Evolutionary conservation across 805 yeast species (phyloP), one percentile per base, ranked within the genome.

Genomic region (Kodamaea neixiangensis): DNA sequence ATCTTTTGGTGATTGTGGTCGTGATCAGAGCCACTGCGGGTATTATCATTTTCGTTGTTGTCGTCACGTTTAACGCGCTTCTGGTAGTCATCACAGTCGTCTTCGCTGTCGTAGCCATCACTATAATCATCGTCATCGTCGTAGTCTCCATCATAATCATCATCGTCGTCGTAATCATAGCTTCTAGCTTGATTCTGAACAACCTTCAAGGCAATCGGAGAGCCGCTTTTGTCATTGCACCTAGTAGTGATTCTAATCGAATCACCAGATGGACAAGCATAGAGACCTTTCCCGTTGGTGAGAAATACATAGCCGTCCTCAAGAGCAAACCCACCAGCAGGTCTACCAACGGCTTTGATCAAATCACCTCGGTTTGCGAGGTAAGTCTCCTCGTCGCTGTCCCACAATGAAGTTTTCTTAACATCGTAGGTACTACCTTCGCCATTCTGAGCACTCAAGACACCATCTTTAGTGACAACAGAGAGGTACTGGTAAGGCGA

Each of bases 291-390:
- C 11, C 39, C 46, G n/a, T 18, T 33, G 15, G 22, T 29, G 17
- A 42, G 45, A 10, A 5, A 2, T 9, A 44, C 17, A 20, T 44
- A 44, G 11, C 46, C 46, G 25, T 29, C n/a, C 10, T 33, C 14
- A 19, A 31, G 2, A 15, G 17, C 17, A 18, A 44, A 44, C 39
- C 46, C 46, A 10, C 39, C 38, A 13, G 39, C 46, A 18, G 46
- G 46, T 4, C 17, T 17, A 13, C 11, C 17, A n/a, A 19, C 18
- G 7, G 38, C 39, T 15, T 25, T n/a, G 14, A 44, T 7, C 11
- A 18, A 20, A 7, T 29, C 46, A 20, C n/a, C 20, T 5, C 13
- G 13, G 5, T 10, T 11, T 10, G 29, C n/a, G 18, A 44, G 6
- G 17, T 31, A 44, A 6, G 18, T 31, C n/a, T 31, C 5, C 7